Conservation (phyloP, 305 asterid genomes). For the Fraxinus velutina region DNA sequence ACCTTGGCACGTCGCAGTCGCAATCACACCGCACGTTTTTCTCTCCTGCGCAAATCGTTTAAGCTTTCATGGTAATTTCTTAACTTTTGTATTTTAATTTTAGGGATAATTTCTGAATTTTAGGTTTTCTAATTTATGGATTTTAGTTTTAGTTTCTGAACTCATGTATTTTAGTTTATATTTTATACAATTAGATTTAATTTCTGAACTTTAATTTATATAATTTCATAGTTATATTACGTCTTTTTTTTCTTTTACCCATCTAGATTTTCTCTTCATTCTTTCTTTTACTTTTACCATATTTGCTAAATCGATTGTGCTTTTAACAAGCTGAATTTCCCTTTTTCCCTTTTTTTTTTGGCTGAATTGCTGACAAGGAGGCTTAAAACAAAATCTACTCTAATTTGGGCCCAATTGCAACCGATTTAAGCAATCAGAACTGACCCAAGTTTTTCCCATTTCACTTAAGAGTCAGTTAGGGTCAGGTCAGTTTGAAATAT, state of each 20-base stretch:
- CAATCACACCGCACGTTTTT: not conserved
- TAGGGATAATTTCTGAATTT: not conserved
- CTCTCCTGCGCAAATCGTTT: not conserved
- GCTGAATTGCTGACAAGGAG: too few species aligned
- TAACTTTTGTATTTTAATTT: too few species aligned
- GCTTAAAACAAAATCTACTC: not conserved
- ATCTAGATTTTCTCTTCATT: too few species aligned
- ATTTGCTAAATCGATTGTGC: too few species aligned
- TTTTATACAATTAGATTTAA: not conserved
- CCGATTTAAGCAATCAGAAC: not conserved
- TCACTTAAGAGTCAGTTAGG: not conserved
- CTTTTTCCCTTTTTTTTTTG: too few species aligned
- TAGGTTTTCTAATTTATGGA: not conserved
- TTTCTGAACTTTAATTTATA: not conserved
- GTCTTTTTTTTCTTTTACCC: too few species aligned
- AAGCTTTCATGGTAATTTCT: not conserved
- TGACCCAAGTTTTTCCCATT: not conserved
- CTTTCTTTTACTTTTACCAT: too few species aligned
- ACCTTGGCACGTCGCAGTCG: not conserved
- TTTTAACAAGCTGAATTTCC: too few species aligned
- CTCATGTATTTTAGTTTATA: not conserved
- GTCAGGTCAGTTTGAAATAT: not conserved
- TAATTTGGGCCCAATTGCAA: not conserved
- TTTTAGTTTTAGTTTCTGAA: not conserved
- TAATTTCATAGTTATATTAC: not conserved